These are phyloP conservation scores for Penicillium freii DNA, from an alignment of 2,329 filamentous ascomycete species.

Conservation along the genomic window DNA sequence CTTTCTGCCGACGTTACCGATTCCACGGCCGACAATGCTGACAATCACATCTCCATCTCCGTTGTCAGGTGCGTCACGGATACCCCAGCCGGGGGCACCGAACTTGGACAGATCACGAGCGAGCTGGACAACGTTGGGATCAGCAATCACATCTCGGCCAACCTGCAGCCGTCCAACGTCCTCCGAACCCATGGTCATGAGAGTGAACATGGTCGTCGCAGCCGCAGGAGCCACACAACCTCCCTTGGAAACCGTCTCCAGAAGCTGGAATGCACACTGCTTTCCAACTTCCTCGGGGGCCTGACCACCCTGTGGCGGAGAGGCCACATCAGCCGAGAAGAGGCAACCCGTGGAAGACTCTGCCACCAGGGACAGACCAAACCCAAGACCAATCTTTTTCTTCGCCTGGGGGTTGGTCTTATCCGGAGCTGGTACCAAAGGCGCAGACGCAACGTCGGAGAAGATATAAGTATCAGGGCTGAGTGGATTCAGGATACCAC, in stretches of 20 bases:
- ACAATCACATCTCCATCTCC: conserved; percentile 70
- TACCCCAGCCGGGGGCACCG: conserved; percentile 85
- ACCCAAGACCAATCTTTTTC: conserved; percentile 76
- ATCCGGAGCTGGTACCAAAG: conserved; percentile 65
- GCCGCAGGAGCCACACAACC: conserved; percentile 76
- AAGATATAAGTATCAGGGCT: conserved; percentile 88
- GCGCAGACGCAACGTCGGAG: conserved; percentile 62
- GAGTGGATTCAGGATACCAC: conserved; percentile 82
- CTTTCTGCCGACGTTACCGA: conserved; percentile 93
- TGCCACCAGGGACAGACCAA: conserved; percentile 85
- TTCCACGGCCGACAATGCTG: conserved; percentile 86
- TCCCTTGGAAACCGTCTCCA: conserved; percentile 77
- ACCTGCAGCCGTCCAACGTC: conserved; percentile 86
- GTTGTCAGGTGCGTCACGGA: conserved; percentile 70
- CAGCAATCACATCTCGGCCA: conserved; percentile 76
- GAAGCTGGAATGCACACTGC: conserved; percentile 80
- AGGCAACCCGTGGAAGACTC: conserved; percentile 85
- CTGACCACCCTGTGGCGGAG: conserved; percentile 72
- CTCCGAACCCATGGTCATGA: conserved; percentile 98
- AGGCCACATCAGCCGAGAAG: conserved; percentile 80
- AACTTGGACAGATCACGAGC: conserved; percentile 86
- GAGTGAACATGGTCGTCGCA: conserved; percentile 69
- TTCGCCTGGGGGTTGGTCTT: conserved; percentile 58
- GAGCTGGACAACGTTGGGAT: conserved; percentile 74
- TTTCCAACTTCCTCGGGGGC: conserved; percentile 89